Base-by-base conservation (phyloP, 2,329 filamentous ascomycete genomes). In the Ceratocystis destructans region DNA sequence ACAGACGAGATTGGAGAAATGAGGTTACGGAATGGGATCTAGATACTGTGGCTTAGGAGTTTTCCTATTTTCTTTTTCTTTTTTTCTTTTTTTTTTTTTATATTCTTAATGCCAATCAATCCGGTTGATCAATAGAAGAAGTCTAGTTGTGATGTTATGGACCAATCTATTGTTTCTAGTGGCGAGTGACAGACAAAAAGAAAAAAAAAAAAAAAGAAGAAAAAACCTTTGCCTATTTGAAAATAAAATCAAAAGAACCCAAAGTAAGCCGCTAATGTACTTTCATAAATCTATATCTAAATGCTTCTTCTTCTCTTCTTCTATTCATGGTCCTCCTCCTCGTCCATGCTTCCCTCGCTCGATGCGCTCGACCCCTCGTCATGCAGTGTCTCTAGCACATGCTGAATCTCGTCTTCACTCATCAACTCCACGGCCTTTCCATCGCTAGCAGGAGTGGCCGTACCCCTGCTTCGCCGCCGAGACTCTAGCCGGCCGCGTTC, bases 401-500 rank as follows among this genome's bases (percentile, higher is more conserved):
- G 80, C 69, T 76, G 75, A 64, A 86, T 71, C 69, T 86, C 83
- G 64, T 86, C 83, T 69, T 85, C 82, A 69, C 82, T 84, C 48
- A 86, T 83, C 46, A 80, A 83, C 72, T 86, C 82, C 48, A 85
- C 79, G 2, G 66, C 81, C 83, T 3, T 79, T 79, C 31, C 55
- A n/a, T 37, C 55, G 12, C 37, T 41, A 15, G 10, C 37, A 41
- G 37, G 15, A 12, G 12, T 41, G 37, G 12, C 37, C 12, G 37
- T 12, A 41, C 12, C 37, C 10, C 37, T 4, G 4, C 25, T 28
- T 33, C 28, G 28, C 55, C 48, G 25, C 22, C 85, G 75, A 1
- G 82, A 83, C 72, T 82, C 80, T 62, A 77, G 74, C 20, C 85
- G 75, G 1, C 84, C 85, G 68, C 77, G 74, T 71, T 87, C 84